These are phyloP conservation scores for Parietaria judaica DNA, from an alignment of 306 rosid genomes.

Conservation along the genomic window DNA sequence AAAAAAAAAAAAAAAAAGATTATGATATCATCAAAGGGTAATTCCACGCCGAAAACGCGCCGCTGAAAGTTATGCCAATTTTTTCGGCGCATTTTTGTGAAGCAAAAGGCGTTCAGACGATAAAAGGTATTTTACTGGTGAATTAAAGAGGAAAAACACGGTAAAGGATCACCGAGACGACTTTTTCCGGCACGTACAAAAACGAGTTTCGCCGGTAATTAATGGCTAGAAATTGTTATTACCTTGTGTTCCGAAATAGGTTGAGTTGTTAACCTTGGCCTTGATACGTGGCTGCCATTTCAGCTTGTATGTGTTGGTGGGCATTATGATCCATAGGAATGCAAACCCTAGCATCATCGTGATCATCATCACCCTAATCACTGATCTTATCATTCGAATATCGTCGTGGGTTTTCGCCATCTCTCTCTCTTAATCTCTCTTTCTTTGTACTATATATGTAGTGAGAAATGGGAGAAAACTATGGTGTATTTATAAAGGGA, in stretches of 20 bases:
- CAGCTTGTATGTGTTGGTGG: conserved; percentile 36
- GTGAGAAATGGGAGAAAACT: conserved; percentile 12
- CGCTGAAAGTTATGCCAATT: too few species aligned
- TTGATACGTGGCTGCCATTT: conserved; percentile 28
- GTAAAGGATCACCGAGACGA: too few species aligned
- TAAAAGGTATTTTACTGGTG: too few species aligned
- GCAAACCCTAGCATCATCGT: conserved; percentile 36
- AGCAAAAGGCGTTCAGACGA: too few species aligned
- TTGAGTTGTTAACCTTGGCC: conserved; percentile 17
- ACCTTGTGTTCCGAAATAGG: conserved; percentile 62
- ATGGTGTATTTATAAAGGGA: conserved; percentile 30
- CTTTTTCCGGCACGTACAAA: too few species aligned
- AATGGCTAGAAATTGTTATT: not conserved
- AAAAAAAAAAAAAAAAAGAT: not conserved
- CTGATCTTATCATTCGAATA: conserved; percentile 12
- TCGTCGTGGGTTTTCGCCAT: conserved; percentile 18
- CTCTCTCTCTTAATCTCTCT: conserved; percentile 8
- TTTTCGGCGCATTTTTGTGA: too few species aligned
- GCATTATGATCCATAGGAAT: conserved; percentile 48
- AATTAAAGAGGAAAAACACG: too few species aligned
- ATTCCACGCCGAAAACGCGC: too few species aligned
- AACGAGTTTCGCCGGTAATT: too few species aligned
- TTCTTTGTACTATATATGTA: not conserved
- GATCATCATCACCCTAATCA: conserved; percentile 30
- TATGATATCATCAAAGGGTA: not conserved